phyloP scores from a whole-genome alignment of 2,329 filamentous ascomycete species.

The Colletotrichum falcatum region DNA sequence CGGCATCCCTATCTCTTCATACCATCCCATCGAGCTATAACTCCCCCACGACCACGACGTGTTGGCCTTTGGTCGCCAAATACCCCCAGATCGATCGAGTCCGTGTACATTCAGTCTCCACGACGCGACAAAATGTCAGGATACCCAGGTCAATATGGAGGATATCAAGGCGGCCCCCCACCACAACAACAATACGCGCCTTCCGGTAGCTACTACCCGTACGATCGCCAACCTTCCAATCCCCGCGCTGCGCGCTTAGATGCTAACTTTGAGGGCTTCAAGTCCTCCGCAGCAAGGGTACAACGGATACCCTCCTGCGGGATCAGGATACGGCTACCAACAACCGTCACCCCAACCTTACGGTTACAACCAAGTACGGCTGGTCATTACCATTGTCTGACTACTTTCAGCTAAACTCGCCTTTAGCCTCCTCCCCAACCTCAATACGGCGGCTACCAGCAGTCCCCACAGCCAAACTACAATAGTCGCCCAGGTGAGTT shows the following conservation, averaged over 20 bases:
- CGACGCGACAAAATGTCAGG: slow-evolving; percentile 66
- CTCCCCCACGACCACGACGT: not conserved
- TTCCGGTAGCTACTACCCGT: slow-evolving; percentile 64
- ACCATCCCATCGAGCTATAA: slow-evolving; percentile 3
- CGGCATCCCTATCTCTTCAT: slow-evolving; percentile 1
- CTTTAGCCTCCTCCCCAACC: slow-evolving; percentile 53
- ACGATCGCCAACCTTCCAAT: slow-evolving; percentile 50
- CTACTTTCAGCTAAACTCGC: slow-evolving; percentile 41
- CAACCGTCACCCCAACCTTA: slow-evolving; percentile 64
- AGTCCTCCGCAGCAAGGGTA: slow-evolving; percentile 60
- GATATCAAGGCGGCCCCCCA: slow-evolving; percentile 53
- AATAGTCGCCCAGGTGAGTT: slow-evolving; percentile 61
- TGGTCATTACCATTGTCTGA: slow-evolving; percentile 5
- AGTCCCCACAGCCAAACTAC: slow-evolving; percentile 57
- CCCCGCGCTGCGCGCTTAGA: slow-evolving; percentile 40
- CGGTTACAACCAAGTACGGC: slow-evolving; percentile 56
- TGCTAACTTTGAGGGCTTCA: slow-evolving; percentile 44
- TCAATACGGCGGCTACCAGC: slow-evolving; percentile 57
- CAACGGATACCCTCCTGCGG: slow-evolving; percentile 58
- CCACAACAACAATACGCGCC: slow-evolving; percentile 54
- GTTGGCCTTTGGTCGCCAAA: not conserved
- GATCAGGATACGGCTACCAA: slow-evolving; percentile 58
- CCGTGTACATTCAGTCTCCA: slow-evolving; percentile 6
- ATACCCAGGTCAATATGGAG: slow-evolving; percentile 67
- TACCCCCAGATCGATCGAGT: not conserved